These are phyloP conservation scores for Cryptococcus sp. DNA, from an alignment of 1,284 basidiomycete species.

Conservation along the genomic window DNA sequence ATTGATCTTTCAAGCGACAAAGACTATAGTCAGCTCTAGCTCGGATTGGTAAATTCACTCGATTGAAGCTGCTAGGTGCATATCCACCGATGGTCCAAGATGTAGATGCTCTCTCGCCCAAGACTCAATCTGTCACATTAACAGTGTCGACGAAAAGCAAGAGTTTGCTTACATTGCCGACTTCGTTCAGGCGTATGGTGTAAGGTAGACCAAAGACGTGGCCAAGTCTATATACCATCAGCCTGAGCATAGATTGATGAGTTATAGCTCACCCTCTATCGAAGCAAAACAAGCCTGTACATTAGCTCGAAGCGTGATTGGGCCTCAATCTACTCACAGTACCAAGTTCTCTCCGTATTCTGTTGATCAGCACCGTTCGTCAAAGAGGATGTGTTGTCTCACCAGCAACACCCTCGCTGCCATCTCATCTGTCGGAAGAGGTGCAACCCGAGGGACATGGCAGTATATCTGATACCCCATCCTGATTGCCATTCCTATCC, in stretches of 20 bases:
- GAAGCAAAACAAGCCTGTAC: slow-evolving; percentile 29
- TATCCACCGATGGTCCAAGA: slow-evolving; percentile 28
- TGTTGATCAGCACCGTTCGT: not conserved
- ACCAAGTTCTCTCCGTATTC: slow-evolving; percentile 37
- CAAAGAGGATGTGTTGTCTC: not conserved
- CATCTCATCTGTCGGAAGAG: slow-evolving; percentile 25
- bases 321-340: slow-evolving; percentile 20
- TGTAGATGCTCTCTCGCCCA: slow-evolving; percentile 32
- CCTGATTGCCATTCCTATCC: slow-evolving; percentile 18
- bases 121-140: slow-evolving; percentile 24
- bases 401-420: slow-evolving; percentile 26
- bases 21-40: slow-evolving; percentile 10
- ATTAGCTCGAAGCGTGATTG: not conserved
- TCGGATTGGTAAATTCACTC: slow-evolving; percentile 15
- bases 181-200: slow-evolving; percentile 23
- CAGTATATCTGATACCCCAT: slow-evolving; percentile 31
- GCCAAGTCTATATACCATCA: slow-evolving; percentile 15
- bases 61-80: slow-evolving; percentile 31
- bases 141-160: not conserved
- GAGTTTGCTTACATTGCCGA: slow-evolving; percentile 20
- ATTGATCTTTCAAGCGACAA: slow-evolving; percentile 35
- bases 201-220: slow-evolving; percentile 29
- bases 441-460: slow-evolving; percentile 23
- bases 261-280: slow-evolving; percentile 24
- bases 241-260: not conserved